Evolutionary conservation across 208 protist genomes (phyloP).

Genomic region (Angomonas deanei): DNA sequence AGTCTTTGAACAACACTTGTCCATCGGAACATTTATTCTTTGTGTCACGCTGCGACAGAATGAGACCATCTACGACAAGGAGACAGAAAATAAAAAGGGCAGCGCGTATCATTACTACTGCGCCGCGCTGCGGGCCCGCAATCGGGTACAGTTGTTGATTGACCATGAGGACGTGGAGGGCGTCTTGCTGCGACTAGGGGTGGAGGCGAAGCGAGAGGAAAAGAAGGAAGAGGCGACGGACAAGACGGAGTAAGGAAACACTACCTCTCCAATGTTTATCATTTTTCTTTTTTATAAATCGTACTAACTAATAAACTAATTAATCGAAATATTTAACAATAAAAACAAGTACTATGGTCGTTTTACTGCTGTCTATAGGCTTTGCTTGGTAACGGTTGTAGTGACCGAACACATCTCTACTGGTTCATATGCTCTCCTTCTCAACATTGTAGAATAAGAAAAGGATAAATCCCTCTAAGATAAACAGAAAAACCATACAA

Average conservation of each 20-base stretch:
- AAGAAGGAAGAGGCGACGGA: neutral
- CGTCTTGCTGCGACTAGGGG: conserved; percentile 63
- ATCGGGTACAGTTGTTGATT: conserved; percentile 62
- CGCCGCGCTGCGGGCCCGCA: conserved; percentile 62
- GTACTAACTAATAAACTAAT: neutral
- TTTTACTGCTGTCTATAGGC: too few species aligned
- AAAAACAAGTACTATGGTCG: too few species aligned
- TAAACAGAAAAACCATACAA: too few species aligned
- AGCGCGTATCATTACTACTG: conserved; percentile 38
- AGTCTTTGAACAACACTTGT: neutral
- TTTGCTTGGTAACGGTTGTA: too few species aligned
- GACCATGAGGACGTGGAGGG: conserved; percentile 81
- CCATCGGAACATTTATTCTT: neutral
- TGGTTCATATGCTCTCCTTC: too few species aligned
- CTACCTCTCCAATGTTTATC: neutral
- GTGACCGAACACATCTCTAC: too few species aligned
- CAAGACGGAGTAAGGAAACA: neutral
- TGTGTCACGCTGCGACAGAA: neutral
- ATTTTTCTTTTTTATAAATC: neutral
- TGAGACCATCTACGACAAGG: too few species aligned
- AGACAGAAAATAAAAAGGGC: neutral
- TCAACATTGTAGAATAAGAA: too few species aligned
- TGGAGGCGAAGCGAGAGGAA: conserved; percentile 12
- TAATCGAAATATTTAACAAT: neutral
- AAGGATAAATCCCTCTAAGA: too few species aligned